Evolutionary conservation across 2,329 filamentous ascomycete genomes (phyloP), one percentile per base, ranked within the genome.

Genomic region (Aureobasidium sp.): DNA sequence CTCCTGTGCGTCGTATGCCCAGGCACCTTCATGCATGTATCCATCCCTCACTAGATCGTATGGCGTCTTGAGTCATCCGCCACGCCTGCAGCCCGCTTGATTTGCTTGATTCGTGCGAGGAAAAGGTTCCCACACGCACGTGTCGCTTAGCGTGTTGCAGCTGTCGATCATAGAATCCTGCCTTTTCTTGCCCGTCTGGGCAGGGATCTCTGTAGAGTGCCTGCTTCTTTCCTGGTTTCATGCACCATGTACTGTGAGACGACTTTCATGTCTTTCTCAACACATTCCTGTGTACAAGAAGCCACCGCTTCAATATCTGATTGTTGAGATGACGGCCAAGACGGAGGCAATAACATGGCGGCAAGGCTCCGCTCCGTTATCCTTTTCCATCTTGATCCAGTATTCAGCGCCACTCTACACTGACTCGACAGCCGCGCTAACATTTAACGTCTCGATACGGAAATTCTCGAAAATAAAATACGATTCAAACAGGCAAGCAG

Each of bases 81-180:
- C 57, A 59, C 27, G 44, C n/a, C 57, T 59, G 57, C 57, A 59
- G 44, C 57, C 57, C 27, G 57, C 57, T 37, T 59, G 57, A 59
- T 59, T 59, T 45, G 57, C 36, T 50, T 59, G 57, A 59, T 50
- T 59, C 57, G 57, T 59, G 57, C 25, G 36, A 32, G 44, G 9
- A 41, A 37, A 41, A 59, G 44, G 45, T 34, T 50, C 44, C 57
- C 44, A 41, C 36, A 25, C 21, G 45, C 57, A 59, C 27, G 57
- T 59, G 57, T 59, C 57, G 57, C 9, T 50, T 59, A 59, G 57
- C 57, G 44, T 59, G 57, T 59, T 25, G 44, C 57, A 49, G 44
- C 25, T 21, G 57, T 42, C 44, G 57, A 59, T 59, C 45, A 59
- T 32, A 27, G 42, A 37, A 29, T 59, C 54, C n/a, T 59, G 54